Conservation (phyloP, 768 basidiomycete species). For the Aureoboletus auriporus region DNA sequence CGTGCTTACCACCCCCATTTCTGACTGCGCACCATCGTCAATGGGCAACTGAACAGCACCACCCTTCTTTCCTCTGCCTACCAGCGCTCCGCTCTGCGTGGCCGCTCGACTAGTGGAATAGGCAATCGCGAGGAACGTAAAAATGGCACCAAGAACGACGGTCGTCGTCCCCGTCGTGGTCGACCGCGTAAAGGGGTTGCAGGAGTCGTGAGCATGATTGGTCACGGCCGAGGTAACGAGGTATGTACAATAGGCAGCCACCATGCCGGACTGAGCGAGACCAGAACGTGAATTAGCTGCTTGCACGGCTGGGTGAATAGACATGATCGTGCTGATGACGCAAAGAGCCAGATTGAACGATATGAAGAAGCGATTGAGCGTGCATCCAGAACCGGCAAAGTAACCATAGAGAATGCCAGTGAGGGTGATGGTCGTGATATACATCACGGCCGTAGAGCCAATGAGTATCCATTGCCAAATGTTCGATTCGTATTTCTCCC, state of each 20-base stretch:
- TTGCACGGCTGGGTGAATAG: constrained; percentile 82
- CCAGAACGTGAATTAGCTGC: constrained; percentile 93
- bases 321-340: constrained; percentile 74
- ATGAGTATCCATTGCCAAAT: constrained; percentile 97
- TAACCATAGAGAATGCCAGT: constrained; percentile 89
- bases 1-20: constrained; percentile 71
- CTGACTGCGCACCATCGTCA: constrained; percentile 57
- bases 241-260: constrained; percentile 97
- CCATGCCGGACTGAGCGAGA: constrained; percentile 93
- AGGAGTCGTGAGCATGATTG: constrained; percentile 81
- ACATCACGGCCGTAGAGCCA: constrained; percentile 87
- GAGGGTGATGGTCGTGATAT: constrained; percentile 76
- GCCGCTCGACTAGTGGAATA: constrained; percentile 96
- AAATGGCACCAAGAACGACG: constrained; percentile 85
- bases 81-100: constrained; percentile 88
- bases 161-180: constrained; percentile 77
- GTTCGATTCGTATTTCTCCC: constrained; percentile 84
- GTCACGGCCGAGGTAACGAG: constrained; percentile 90
- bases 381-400: constrained; percentile 85
- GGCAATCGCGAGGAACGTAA: constrained; percentile 97
- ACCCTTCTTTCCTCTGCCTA: constrained; percentile 64
- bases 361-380: constrained; percentile 95
- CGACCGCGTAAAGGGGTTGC: constrained; percentile 82
- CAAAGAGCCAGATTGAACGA: constrained; percentile 86
- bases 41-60: constrained; percentile 60